Evolutionary conservation across 768 basidiomycete species (phyloP).

Genomic region (Sistotremastrum suecicum): DNA sequence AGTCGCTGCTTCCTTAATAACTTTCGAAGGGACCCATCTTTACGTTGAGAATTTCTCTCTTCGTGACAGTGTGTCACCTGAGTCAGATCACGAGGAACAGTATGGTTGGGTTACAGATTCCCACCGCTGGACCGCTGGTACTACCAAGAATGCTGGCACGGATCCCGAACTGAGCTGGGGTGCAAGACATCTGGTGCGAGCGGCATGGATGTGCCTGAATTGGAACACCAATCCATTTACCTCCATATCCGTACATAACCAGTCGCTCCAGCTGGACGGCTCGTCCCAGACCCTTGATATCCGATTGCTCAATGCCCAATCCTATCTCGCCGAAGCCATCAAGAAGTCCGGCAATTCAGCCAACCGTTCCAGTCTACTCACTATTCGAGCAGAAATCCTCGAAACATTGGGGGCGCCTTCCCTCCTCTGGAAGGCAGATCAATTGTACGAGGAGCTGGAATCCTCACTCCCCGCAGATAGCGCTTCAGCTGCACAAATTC

Average conservation of each 20-base stretch:
- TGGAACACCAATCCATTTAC: slow-evolving; percentile 32
- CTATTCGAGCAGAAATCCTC: too few species aligned
- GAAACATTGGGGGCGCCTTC: too few species aligned
- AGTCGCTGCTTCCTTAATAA: slow-evolving; percentile 13
- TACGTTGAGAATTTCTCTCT: slow-evolving; percentile 47
- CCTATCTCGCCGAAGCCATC: too few species aligned
- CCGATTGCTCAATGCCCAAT: too few species aligned
- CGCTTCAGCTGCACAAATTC: not conserved
- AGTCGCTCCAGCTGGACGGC: too few species aligned
- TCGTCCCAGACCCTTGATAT: too few species aligned
- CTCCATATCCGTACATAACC: too few species aligned
- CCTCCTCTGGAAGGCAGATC: too few species aligned
- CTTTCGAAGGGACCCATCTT: slow-evolving; percentile 43
- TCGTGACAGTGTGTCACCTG: slow-evolving; percentile 23
- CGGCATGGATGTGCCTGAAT: slow-evolving; percentile 58
- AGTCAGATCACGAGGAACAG: slow-evolving; percentile 36
- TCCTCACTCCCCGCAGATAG: not conserved
- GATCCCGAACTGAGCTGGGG: slow-evolving; percentile 51
- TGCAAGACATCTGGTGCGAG: slow-evolving; percentile 46
- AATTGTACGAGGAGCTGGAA: not conserved
- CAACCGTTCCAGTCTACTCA: too few species aligned
- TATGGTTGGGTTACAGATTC: slow-evolving; percentile 60
- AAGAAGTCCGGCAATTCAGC: too few species aligned
- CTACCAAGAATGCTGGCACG: slow-evolving; percentile 33
- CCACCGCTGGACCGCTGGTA: slow-evolving; percentile 47